A percentile compares a stretch with the other conserved stretches of the same genome.
phyloP scores from a whole-genome alignment of 2,329 filamentous ascomycete genomes.

The Cercospora citrullina region DNA sequence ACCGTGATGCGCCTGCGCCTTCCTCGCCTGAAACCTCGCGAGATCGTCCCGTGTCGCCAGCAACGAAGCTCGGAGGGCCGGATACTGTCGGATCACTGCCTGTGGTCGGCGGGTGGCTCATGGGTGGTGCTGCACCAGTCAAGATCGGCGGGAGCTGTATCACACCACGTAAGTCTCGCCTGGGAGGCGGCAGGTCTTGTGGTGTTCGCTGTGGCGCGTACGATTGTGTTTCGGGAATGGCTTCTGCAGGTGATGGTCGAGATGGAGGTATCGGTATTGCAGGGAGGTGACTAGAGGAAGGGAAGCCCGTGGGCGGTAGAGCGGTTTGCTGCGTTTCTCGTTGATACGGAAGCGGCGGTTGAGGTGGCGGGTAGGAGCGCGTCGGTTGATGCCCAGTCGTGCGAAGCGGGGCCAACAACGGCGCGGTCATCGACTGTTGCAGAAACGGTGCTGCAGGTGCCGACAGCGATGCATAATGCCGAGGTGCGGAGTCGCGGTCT shows the following conservation, averaged over 20 bases:
- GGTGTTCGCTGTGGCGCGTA: not conserved
- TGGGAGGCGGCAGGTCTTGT: slow-evolving; percentile 15
- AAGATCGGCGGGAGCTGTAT: slow-evolving; percentile 34
- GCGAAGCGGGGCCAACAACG: slow-evolving; percentile 24
- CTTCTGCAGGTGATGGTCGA: slow-evolving; percentile 10
- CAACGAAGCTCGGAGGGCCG: not conserved
- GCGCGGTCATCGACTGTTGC: slow-evolving; percentile 19
- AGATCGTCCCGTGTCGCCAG: slow-evolving; percentile 1
- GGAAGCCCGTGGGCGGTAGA: slow-evolving; percentile 5
- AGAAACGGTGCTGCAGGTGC: slow-evolving; percentile 24
- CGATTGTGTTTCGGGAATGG: not conserved
- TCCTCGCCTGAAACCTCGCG: slow-evolving; percentile 29
- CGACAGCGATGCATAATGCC: slow-evolving; percentile 24
- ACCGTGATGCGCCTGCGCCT: slow-evolving; percentile 18
- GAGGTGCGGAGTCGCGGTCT: slow-evolving; percentile 18
- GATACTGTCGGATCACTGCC: not conserved
- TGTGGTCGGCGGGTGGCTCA: not conserved
- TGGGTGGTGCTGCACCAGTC: slow-evolving; percentile 13
- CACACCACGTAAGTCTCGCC: slow-evolving; percentile 11
- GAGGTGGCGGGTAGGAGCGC: slow-evolving; percentile 24
- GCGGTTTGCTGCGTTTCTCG: slow-evolving; percentile 15
- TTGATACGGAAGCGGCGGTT: slow-evolving; percentile 17
- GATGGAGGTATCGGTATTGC: slow-evolving; percentile 6
- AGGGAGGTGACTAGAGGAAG: slow-evolving; percentile 7
- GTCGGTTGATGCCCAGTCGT: slow-evolving; percentile 21